Base-by-base conservation (phyloP, 345 rosid species). In the Populus pruinosa region DNA sequence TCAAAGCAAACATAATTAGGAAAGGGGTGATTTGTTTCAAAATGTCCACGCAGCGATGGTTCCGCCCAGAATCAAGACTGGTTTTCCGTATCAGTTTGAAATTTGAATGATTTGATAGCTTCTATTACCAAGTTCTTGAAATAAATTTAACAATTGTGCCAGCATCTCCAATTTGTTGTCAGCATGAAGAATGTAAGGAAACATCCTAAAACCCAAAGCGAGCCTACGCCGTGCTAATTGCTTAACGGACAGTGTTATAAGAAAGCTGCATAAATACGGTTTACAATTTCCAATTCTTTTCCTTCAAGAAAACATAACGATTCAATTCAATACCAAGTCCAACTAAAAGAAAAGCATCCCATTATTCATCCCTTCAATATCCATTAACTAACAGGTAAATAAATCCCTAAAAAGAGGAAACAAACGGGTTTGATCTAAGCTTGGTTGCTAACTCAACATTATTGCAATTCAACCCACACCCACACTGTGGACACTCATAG, bases 401-500 rank as follows among this genome's bases (percentile, higher is more conserved):
- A 25, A 62, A 69, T 25, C 67, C 76, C 81, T 87, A 94, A 78
- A 86, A 76, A 16, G 94, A 92, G 85, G 93, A 87, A 71, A 87
- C 84, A 71, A 87, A 83, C 41, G 82, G 78, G 76, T 85, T 86
- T 43, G 75, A 66, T 81, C 87, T 74, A 79, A 78, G 83, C 82
- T 83, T 83, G 73, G 84, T 78, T 71, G 67, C 82, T 63, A 78
- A 81, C n/a, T 71, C 35, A 12, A 29, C 85, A 14, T 79, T 78
- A 41, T 69, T 80, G 82, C 98, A 96, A 74, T 88, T 83, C 61
- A 96, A 86, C 20, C 99, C 99, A 82, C 98, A 96, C 0, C 98
- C 98, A 78, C 99, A 96, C 91, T 90, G 97, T 6, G 98, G 99
- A 38, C 89, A 89, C 84, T 81, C 97, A 66, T 72, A 89, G 81